Percentiles rank a stretch among this genome's conserved stretches.
Conservation (phyloP, 2,329 filamentous ascomycete genomes). For the Gaeumannomyces tritici region DNA sequence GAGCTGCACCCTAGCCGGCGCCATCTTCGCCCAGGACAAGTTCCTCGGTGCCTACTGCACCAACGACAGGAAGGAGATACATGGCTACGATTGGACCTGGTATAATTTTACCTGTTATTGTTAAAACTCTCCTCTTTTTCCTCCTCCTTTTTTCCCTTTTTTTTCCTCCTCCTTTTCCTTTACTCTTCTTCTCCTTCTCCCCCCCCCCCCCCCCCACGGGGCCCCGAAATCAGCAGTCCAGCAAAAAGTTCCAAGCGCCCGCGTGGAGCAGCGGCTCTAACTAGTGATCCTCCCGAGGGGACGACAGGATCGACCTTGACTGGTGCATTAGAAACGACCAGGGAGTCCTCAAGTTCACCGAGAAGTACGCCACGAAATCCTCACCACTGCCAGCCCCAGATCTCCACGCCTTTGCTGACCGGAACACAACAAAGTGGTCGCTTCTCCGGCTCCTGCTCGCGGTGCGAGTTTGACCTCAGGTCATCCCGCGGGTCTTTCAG, state of each 20-base stretch:
- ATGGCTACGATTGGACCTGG: constrained; percentile 30
- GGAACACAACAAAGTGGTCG: constrained; percentile 9
- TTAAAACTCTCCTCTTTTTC: too few relatives aligned
- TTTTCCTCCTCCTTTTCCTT: too few relatives aligned
- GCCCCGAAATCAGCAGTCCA: background rate
- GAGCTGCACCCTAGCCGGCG: constrained; percentile 1
- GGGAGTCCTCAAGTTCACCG: constrained; percentile 12
- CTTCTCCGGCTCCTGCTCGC: constrained; percentile 13
- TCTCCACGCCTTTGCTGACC: background rate
- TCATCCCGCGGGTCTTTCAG: constrained; percentile 7
- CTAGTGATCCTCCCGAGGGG: too few relatives aligned
- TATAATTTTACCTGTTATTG: constrained; percentile 10
- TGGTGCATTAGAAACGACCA: constrained; percentile 17
- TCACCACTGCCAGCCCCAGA: background rate
- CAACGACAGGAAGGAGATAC: constrained; percentile 8
- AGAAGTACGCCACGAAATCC: constrained; percentile 8
- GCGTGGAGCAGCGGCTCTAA: background rate
- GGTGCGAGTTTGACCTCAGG: constrained; percentile 8
- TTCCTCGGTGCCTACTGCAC: background rate
- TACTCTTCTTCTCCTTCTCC: too few relatives aligned
- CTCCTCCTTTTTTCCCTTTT: too few relatives aligned
- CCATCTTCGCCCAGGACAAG: background rate
- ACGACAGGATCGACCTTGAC: constrained; percentile 25
- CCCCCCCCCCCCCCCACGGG: too few relatives aligned
- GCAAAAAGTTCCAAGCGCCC: too few relatives aligned